Percentiles rank a stretch among this genome's conserved stretches.
phyloP scores from a whole-genome alignment of 805 yeast genomes.

The Yamadazyma ubonensis region DNA sequence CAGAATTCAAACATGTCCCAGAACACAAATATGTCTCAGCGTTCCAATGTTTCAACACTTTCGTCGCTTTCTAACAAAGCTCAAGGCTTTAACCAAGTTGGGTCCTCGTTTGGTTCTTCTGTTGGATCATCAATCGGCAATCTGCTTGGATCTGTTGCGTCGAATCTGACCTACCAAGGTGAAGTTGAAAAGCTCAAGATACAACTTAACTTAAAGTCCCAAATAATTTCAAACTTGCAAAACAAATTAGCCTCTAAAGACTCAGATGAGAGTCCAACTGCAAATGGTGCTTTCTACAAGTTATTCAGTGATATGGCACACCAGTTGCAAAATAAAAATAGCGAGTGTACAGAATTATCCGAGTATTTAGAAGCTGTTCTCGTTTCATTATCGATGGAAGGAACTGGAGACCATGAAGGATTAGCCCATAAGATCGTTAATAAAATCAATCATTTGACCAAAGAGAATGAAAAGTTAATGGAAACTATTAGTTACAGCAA shows the following conservation, averaged over 20 bases:
- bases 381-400: conserved; percentile 6
- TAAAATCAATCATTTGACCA: conserved; percentile 57
- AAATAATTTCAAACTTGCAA: conserved; percentile 35
- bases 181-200: conserved; percentile 42
- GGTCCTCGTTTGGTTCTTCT: not conserved
- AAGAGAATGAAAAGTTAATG: conserved; percentile 69
- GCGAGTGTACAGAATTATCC: conserved; percentile 34
- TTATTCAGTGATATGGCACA: conserved; percentile 50
- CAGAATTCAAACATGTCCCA: not conserved
- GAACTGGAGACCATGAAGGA: conserved; percentile 41
- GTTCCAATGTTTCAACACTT: not conserved
- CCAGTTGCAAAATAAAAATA: conserved; percentile 44
- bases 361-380: conserved; percentile 7
- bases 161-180: not conserved
- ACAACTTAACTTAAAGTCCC: conserved; percentile 56
- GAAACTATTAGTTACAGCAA: conserved; percentile 75
- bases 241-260: conserved; percentile 26
- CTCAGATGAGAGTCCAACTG: conserved; percentile 1
- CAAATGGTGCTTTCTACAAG: conserved; percentile 24
- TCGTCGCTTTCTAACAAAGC: not conserved
- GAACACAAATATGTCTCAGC: not conserved
- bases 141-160: not conserved
- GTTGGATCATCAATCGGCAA: conserved; percentile 1
- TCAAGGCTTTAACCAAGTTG: not conserved
- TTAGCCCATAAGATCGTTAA: conserved; percentile 69